Percentiles rank a stretch among this genome's conserved stretches.
Evolutionary conservation across 1,284 basidiomycete species (phyloP).

Genomic region (Microbotryum lychnidis-dioicae): DNA sequence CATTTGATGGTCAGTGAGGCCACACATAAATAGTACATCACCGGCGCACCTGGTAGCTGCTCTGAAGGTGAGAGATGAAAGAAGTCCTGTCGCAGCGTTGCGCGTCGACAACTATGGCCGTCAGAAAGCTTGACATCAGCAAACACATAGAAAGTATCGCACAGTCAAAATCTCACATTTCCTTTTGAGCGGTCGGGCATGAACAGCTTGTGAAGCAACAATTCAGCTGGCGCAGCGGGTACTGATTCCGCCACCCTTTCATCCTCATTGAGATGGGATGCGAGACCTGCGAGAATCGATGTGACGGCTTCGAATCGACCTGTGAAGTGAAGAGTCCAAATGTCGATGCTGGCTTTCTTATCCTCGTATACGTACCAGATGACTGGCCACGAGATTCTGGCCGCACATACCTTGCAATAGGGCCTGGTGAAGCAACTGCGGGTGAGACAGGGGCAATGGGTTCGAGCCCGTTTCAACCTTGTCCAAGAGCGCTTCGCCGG

Average conservation of each 20-base stretch:
- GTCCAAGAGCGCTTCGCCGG: conserved; percentile 43
- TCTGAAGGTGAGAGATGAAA: no score
- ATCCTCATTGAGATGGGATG: conserved; percentile 20
- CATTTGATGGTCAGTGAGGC: no score
- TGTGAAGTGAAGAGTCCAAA: conserved; percentile 44
- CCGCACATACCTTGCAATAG: conserved; percentile 67
- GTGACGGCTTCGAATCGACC: conserved; percentile 72
- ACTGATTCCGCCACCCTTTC: conserved; percentile 4
- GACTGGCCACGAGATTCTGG: neutral
- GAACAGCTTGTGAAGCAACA: no score
- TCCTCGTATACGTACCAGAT: neutral
- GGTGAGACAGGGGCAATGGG: conserved; percentile 78
- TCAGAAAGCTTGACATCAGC: no score
- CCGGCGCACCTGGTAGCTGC: no score
- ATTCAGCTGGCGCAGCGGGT: no score
- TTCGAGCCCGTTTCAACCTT: conserved; percentile 45
- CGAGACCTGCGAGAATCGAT: conserved; percentile 48
- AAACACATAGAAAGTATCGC: no score
- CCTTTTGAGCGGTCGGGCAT: no score
- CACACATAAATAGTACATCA: no score
- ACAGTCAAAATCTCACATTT: no score
- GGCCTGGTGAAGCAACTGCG: conserved; percentile 83
- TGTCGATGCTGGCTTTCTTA: conserved; percentile 1
- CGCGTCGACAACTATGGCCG: no score
- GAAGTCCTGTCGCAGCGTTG: no score